Conservation (phyloP, 148 eudicot species). For the Camellia granthamiana region DNA sequence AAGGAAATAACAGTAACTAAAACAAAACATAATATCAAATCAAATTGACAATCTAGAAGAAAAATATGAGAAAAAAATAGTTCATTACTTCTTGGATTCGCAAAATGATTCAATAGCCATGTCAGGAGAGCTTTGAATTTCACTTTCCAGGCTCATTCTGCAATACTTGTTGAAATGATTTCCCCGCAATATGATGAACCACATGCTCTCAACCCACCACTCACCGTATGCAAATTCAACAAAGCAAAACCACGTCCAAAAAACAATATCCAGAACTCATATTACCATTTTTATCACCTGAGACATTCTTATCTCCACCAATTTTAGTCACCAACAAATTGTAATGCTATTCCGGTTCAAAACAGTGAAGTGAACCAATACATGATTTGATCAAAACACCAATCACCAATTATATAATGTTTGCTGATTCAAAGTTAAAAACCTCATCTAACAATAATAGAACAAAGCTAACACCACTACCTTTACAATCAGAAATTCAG, state of each 20-base stretch:
- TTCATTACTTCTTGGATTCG: slow-evolving; percentile 29
- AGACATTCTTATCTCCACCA: background rate
- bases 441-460: background rate
- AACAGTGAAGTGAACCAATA: background rate
- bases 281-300: background rate
- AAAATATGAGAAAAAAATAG: background rate
- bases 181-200: background rate
- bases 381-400: background rate
- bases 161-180: background rate
- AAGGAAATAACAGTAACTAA: background rate
- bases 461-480: background rate
- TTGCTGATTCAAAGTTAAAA: background rate
- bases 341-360: background rate
- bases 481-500: slow-evolving; percentile 7
- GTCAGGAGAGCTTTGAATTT: slow-evolving; percentile 28
- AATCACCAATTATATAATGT: background rate
- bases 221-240: background rate
- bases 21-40: slow-evolving; percentile 1
- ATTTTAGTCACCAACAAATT: slow-evolving; percentile 2
- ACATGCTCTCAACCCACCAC: background rate
- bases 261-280: background rate
- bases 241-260: background rate
- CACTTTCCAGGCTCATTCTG: slow-evolving; percentile 47
- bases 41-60: background rate
- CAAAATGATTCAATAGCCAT: slow-evolving; percentile 15